Percentiles rank a stretch among this genome's conserved stretches.
Conservation (phyloP, 148 eudicot genomes). For the Fagopyrum homotropicum region DNA sequence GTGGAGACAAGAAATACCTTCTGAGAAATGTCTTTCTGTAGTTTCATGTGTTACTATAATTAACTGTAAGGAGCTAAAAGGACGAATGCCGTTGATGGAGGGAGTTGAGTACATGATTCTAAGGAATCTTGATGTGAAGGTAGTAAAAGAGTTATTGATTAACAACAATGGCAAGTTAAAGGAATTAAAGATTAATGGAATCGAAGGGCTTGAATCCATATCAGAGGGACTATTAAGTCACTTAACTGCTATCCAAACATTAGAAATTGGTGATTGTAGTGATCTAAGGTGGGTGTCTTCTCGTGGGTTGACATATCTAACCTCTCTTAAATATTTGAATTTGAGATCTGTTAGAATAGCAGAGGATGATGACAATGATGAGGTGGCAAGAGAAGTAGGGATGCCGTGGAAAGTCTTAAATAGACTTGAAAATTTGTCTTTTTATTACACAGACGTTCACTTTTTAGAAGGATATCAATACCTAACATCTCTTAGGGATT, state of each 20-base stretch:
- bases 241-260: not conserved
- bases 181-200: not conserved
- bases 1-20: not conserved
- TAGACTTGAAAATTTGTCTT: not conserved
- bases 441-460: not conserved
- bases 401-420: not conserved
- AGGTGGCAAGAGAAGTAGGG: not conserved
- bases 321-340: not conserved
- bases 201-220: not conserved
- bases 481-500: not conserved
- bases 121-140: not conserved
- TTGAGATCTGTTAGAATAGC: rapidly evolving
- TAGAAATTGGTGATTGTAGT: rapidly evolving
- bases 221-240: not conserved
- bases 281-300: not conserved
- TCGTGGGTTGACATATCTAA: not conserved
- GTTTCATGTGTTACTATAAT: not conserved
- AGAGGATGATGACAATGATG: too few species aligned
- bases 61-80: not conserved
- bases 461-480: not conserved
- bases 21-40: not conserved
- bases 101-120: not conserved
- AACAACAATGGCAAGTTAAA: not conserved
- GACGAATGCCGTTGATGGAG: not conserved
- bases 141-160: not conserved